Evolutionary conservation across 139 green algal species (phyloP).

Genomic region (Picochlorum costavermella): DNA sequence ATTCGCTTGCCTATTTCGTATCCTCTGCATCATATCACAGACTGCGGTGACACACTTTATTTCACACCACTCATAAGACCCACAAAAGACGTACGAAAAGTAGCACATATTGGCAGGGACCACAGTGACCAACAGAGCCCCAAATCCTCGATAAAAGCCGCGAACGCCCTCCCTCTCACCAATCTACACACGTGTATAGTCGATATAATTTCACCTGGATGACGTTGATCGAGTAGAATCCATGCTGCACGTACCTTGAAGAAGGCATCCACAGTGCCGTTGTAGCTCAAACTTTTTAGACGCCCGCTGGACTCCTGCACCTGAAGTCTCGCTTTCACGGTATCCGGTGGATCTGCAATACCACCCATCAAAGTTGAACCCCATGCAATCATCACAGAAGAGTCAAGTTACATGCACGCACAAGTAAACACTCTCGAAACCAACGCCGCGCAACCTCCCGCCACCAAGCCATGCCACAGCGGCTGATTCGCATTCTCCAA

Average conservation of each 20-base stretch:
- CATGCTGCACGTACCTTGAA: slow-evolving; percentile 1
- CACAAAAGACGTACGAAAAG: slow-evolving; percentile 37
- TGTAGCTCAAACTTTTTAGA: background rate
- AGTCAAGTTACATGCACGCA: background rate
- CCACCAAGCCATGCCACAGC: slow-evolving; percentile 32
- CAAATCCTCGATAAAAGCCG: slow-evolving; percentile 67
- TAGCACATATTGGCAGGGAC: slow-evolving; percentile 66
- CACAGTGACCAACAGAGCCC: slow-evolving; percentile 42
- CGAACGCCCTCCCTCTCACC: slow-evolving; percentile 31
- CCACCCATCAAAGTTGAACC: background rate
- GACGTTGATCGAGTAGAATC: background rate
- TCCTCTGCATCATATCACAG: slow-evolving; percentile 17
- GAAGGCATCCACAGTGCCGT: slow-evolving; percentile 12
- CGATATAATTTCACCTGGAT: no score
- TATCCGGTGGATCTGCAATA: slow-evolving; percentile 57
- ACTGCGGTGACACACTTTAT: background rate
- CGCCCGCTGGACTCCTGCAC: slow-evolving; percentile 33
- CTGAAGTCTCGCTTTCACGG: slow-evolving; percentile 63
- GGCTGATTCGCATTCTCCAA: background rate
- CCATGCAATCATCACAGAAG: background rate
- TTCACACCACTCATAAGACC: background rate
- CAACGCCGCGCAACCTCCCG: slow-evolving; percentile 32
- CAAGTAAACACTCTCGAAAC: slow-evolving; percentile 36
- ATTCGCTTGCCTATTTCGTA: slow-evolving; percentile 50
- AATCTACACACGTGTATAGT: slow-evolving; percentile 21